Evolutionary conservation across 2,329 filamentous ascomycete species (phyloP).

Genomic region (Helicocarpus griseus): DNA sequence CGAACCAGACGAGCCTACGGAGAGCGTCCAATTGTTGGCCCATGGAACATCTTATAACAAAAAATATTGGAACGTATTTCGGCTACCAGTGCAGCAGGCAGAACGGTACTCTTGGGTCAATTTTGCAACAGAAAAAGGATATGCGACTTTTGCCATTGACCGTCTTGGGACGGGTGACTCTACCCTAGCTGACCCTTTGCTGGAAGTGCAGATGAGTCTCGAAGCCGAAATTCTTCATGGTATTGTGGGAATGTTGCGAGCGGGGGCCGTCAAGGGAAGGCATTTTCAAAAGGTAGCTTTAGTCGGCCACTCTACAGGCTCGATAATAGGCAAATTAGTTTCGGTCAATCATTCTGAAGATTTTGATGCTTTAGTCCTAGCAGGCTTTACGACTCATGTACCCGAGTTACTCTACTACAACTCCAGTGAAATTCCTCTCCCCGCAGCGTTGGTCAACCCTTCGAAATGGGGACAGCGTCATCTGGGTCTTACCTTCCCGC

Average conservation of each 20-base stretch:
- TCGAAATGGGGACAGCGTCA: not conserved
- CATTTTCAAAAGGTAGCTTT: constrained; percentile 7
- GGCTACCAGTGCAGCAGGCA: constrained; percentile 3
- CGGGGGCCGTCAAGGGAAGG: constrained; percentile 5
- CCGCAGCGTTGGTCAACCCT: not conserved
- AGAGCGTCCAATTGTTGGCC: constrained; percentile 6
- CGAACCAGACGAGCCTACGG: constrained; percentile 2
- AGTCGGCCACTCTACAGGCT: constrained; percentile 10
- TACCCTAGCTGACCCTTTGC: constrained; percentile 12
- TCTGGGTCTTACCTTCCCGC: not conserved
- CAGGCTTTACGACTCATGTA: constrained; percentile 4
- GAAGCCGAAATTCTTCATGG: constrained; percentile 8
- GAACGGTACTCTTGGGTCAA: constrained; percentile 9
- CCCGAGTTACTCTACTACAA: not conserved
- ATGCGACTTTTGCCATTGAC: constrained; percentile 15
- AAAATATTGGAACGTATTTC: constrained; percentile 6
- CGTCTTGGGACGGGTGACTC: constrained; percentile 13
- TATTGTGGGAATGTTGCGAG: constrained; percentile 3
- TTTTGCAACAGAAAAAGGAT: constrained; percentile 13
- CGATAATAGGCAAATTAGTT: not conserved
- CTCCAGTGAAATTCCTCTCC: not conserved
- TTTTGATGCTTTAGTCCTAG: constrained; percentile 11
- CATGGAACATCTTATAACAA: constrained; percentile 8
- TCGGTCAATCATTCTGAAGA: constrained; percentile 6
- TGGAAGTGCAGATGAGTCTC: constrained; percentile 7